Evolutionary conservation across 2,329 filamentous ascomycete genomes (phyloP), one percentile per base, ranked within the genome.

Genomic region (Neofusicoccum umdonicola): DNA sequence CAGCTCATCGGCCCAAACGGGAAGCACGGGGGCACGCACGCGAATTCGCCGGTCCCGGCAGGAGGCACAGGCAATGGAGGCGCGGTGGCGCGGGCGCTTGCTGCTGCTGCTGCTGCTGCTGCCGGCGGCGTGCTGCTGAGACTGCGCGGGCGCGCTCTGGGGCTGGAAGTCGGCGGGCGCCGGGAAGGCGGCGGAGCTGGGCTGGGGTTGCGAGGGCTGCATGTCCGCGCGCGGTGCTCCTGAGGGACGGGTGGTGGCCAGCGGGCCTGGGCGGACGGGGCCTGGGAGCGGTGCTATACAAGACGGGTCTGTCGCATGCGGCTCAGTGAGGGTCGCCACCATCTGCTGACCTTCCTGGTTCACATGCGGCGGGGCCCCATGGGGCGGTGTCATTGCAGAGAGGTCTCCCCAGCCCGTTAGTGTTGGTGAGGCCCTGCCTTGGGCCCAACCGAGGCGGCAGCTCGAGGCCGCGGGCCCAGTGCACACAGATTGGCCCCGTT

Each of bases 41-140:
- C 78, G 72, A 60, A 80, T 80, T 27, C 78, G 70, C 34, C 78
- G 74, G 66, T 79, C 78, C 64, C 84, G 79, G 69, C 84, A 86
- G 4, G 83, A 82, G 3, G 81, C 82, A 72, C 84, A 86, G 9
- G 84, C 84, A 64, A 85, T 81, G 2, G 83, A 85, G 34, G 84
- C 84, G 64, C 84, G 72, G 52, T 77, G 75, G 47, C 77, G 70
- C 19, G 74, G 56, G n/a, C 56, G 56, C 42, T 58, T 58, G 41
- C 12, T 34, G 13, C 27, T 31, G 27, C 27, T 31, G 27, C 27
- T 31, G 27, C 27, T 31, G 27, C 4, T 6, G 27, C 27, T 6
- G 4, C 4, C 27, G 27, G 48, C 48, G 48, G 27, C 22, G 6
- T 34, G 27, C 73, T 56, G 74, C 75, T 42, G 72, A 69, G 13